These are phyloP conservation scores for Cryphonectria parasitica DNA, from an alignment of 2,329 filamentous ascomycete species.

Conservation along the genomic window DNA sequence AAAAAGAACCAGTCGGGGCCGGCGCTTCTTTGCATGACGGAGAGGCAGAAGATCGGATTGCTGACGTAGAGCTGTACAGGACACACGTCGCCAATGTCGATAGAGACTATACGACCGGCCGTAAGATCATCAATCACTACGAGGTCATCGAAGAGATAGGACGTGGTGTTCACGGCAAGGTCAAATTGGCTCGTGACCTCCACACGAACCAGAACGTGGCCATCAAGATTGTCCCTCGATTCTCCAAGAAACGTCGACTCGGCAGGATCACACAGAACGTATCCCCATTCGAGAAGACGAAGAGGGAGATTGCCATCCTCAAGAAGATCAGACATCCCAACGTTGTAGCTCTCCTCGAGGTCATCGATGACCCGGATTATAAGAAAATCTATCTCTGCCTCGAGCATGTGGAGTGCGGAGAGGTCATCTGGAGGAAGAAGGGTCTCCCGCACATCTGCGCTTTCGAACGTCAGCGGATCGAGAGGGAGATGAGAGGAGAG, in stretches of 20 bases:
- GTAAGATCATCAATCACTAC: conserved; percentile 97
- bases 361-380: conserved; percentile 93
- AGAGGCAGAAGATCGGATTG: not conserved
- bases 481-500: conserved; percentile 69
- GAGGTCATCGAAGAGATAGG: conserved; percentile 96
- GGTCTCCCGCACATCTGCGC: conserved; percentile 81
- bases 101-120: conserved; percentile 83
- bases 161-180: conserved; percentile 94
- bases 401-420: conserved; percentile 91
- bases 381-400: conserved; percentile 99
- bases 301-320: conserved; percentile 94
- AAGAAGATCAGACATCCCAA: conserved; percentile 99
- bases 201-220: conserved; percentile 79
- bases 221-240: conserved; percentile 97
- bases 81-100: conserved; percentile 93
- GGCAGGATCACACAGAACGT: conserved; percentile 71
- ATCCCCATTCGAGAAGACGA: conserved; percentile 77
- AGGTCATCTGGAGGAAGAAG: conserved; percentile 92
- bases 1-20: not conserved
- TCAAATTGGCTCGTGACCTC: conserved; percentile 87
- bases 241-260: conserved; percentile 90
- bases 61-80: conserved; percentile 46
- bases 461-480: conserved; percentile 80
- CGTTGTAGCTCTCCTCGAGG: conserved; percentile 91
- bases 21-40: not conserved